phyloP scores from a whole-genome alignment of 257 asterid species.

The Nicotiana undulata region DNA sequence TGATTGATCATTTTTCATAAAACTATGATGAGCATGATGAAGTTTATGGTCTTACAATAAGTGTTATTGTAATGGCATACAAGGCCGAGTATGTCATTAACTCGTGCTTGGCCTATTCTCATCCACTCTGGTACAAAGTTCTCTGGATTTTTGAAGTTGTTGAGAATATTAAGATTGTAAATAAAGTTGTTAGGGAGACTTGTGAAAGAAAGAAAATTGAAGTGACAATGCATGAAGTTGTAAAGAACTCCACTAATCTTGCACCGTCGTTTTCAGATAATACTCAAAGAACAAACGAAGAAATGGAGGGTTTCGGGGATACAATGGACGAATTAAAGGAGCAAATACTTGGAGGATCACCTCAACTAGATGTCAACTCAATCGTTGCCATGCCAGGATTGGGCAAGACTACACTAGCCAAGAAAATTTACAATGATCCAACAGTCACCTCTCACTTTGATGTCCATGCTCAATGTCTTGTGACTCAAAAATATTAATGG shows the following conservation, averaged over 20 bases:
- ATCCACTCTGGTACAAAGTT: conserved; percentile 3
- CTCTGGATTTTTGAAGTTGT: not conserved
- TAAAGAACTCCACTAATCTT: not conserved
- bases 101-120: conserved; percentile 2
- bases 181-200: not conserved
- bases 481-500: conserved; percentile 7
- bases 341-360: conserved; percentile 3
- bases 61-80: conserved; percentile 1
- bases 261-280: not conserved
- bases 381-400: conserved; percentile 2
- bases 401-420: conserved; percentile 2
- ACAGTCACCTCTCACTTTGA: not conserved
- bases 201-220: not conserved
- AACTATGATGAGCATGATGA: not conserved
- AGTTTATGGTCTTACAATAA: not conserved
- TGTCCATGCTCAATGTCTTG: conserved; percentile 5
- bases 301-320: not conserved
- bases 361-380: not conserved
- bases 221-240: not conserved
- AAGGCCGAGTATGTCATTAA: conserved; percentile 2
- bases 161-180: not conserved
- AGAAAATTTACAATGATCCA: conserved; percentile 4
- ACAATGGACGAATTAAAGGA: not conserved
- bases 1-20: not conserved
- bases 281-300: not conserved